Base-by-base conservation (phyloP, 768 basidiomycete genomes). In the Tricholoma bakamatsutake region DNA sequence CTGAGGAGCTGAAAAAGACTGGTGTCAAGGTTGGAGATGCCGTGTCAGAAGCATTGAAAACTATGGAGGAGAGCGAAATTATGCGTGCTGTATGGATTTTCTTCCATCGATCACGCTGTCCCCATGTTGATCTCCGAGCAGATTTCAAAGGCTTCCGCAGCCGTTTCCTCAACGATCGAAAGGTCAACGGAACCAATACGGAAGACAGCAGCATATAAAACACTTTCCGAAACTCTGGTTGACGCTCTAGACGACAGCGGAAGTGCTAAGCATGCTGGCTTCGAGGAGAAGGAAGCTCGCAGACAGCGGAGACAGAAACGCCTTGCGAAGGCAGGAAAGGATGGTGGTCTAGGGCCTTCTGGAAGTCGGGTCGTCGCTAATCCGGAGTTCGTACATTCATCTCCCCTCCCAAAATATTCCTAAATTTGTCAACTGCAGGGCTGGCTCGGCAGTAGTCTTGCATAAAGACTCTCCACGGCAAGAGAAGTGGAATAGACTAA, bases 131-230 rank as follows among this genome's bases (percentile, higher is more conserved):
- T 33, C 34, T 37, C 15, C 56, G 10, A 48, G 18, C 45, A 95
- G 92, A 88, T 98, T 57, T 87, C 91, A 6, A 80, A 82, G 62
- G 92, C 94, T 2, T 90, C 92, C 0, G 82, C 86, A 13, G 90
- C 92, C 5, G 84, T 96, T 54, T 93, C 94, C 6, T 83, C 78
- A 9, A 90, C 90, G 5, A 92, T 95, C 48, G 86, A 86, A 47
- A 84, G 87, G 45, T 90, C 93, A 12, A 98, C 97, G 3, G 94
- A 96, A 59, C 96, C 96, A n/a, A 89, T 99, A 57, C 88, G 97
- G 42, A 93, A 97, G 59, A 99, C 96, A 2, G 87, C 83, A 12
- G 92, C 96, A 0, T 99, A 99, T 76, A 97, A 97, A 74, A 77
- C 87, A 1, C 75, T 98, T 6, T 83, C 93, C 0, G 93, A 96